Base-by-base conservation (phyloP, 306 rosid species). In the Delonix regia region DNA sequence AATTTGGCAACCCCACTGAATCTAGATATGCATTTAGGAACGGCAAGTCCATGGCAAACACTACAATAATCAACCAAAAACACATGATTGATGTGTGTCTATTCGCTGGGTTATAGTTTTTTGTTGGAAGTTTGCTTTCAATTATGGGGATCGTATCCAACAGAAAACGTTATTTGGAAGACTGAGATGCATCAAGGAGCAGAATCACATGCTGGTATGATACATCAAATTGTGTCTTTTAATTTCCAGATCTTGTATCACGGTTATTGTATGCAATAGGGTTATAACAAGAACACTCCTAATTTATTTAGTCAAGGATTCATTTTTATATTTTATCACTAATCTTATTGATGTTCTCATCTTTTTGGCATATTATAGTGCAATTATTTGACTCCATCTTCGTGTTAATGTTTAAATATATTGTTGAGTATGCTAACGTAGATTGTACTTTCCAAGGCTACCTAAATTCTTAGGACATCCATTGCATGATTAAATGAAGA, bases 41-140 rank as follows among this genome's bases (percentile, higher is more conserved):
- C 9, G 97, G 96, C 72, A 89, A 83, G 24, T 86, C 67, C 94
- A 89, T 89, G 14, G 92, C 91, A 80, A 86, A 83, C 97, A 89
- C 96, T 92, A 73, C 84, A 69, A 69, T 69, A 62, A 57, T 9
- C 44, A 71, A 34, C 15, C 59, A 28, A 21, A 57, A 62, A 14
- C 66, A 14, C 66, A 28, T 60, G 14, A 82, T 56, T 74, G 65
- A 48, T n/a, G n/a, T n/a, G n/a, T n/a, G n/a, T n/a, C n/a, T n/a
- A n/a, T n/a, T n/a, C n/a, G n/a, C n/a, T n/a, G n/a, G n/a, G n/a
- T n/a, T n/a, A n/a, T n/a, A n/a, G n/a, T n/a, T n/a, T n/a, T n/a
- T n/a, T n/a, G n/a, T n/a, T n/a, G n/a, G n/a, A 76, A 76, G 85
- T 61, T 52, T 52, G 59, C 59, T 52, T 52, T 36, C 71, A n/a